phyloP scores from a whole-genome alignment of 2,329 filamentous ascomycete genomes.

The Penicillium sp. region DNA sequence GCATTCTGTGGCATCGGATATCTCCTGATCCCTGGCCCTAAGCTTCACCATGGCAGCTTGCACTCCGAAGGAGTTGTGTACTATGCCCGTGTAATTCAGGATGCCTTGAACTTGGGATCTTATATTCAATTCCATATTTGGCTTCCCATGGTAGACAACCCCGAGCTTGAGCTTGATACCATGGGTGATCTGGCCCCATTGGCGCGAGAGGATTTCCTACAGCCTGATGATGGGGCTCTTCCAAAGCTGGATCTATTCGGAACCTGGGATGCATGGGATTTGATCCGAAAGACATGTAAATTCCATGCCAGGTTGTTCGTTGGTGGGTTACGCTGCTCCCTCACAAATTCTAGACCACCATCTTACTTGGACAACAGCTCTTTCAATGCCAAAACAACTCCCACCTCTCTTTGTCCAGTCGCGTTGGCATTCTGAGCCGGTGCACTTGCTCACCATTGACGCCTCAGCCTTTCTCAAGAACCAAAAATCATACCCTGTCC shows the following conservation, averaged over 20 bases:
- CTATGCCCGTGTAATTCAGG: constrained; percentile 81
- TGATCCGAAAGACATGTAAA: constrained; percentile 79
- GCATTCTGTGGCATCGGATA: constrained; percentile 90
- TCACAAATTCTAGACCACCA: neutral
- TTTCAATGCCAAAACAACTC: constrained; percentile 60
- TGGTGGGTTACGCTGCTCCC: constrained; percentile 61
- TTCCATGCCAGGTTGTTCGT: constrained; percentile 80
- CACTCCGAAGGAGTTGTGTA: constrained; percentile 59
- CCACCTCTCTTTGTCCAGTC: constrained; percentile 58
- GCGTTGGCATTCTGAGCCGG: constrained; percentile 64
- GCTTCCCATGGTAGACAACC: constrained; percentile 78
- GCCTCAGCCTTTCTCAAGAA: constrained; percentile 58
- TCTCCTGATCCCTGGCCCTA: constrained; percentile 78
- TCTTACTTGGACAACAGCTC: constrained; percentile 42
- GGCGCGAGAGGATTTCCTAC: constrained; percentile 43
- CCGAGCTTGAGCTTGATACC: constrained; percentile 52
- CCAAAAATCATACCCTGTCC: constrained; percentile 58
- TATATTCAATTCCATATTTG: constrained; percentile 80
- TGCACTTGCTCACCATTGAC: constrained; percentile 57
- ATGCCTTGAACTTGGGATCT: constrained; percentile 71
- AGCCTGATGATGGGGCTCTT: constrained; percentile 30
- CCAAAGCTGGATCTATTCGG: constrained; percentile 69
- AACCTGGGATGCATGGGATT: constrained; percentile 92
- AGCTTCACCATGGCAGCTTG: constrained; percentile 57
- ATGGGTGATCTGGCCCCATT: constrained; percentile 48